Evolutionary conservation across 345 rosid species (phyloP).

Genomic region (Boechera stricta): DNA sequence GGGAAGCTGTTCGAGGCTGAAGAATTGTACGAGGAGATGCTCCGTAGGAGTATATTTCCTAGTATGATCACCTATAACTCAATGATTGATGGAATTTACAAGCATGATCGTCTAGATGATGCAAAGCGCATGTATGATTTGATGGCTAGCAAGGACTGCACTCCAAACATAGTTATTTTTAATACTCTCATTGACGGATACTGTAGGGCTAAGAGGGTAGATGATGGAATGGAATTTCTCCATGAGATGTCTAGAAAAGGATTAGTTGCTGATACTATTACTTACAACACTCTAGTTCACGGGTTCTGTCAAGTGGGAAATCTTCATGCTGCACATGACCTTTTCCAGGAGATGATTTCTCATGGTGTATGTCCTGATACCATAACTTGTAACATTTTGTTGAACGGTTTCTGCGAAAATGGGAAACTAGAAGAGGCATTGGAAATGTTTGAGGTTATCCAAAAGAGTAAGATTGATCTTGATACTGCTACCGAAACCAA

Average conservation of each 20-base stretch:
- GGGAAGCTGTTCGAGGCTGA: neutral
- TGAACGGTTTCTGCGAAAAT: neutral
- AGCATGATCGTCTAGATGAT: slow-evolving; percentile 14
- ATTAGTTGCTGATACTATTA: neutral
- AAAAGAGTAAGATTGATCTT: neutral
- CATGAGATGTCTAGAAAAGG: too few species aligned
- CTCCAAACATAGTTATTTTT: neutral
- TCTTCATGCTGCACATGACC: neutral
- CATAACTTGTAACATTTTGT: neutral
- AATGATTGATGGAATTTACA: slow-evolving; percentile 3
- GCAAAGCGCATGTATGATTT: neutral
- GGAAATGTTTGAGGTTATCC: neutral
- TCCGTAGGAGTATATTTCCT: neutral
- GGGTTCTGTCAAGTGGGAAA: neutral
- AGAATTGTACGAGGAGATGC: neutral
- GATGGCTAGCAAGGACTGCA: neutral
- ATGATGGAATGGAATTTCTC: neutral
- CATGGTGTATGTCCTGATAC: neutral
- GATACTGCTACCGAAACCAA: neutral
- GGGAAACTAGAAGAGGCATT: neutral
- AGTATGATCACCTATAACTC: neutral
- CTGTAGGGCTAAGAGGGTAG: neutral
- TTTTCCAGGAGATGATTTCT: neutral
- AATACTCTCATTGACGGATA: neutral
- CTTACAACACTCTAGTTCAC: neutral